Conservation (phyloP, 441 rosid genomes). For the Manihot esculenta region DNA sequence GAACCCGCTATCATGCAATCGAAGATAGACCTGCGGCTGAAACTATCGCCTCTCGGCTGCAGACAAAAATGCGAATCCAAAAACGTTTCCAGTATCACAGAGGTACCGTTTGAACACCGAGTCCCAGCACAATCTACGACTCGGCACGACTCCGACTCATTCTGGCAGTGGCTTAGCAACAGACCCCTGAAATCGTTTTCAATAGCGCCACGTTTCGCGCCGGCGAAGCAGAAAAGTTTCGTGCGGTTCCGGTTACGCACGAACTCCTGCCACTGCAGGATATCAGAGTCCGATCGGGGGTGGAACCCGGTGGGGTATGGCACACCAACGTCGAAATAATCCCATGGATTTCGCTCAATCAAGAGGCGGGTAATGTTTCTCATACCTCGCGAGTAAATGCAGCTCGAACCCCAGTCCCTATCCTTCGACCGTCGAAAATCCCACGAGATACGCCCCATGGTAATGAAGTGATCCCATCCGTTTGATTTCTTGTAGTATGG, state of each 20-base stretch:
- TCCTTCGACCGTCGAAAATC: slow-evolving; percentile 78
- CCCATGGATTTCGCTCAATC: slow-evolving; percentile 95
- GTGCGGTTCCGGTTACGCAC: slow-evolving; percentile 54
- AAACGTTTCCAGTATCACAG: slow-evolving; percentile 67
- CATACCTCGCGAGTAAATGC: slow-evolving; percentile 76
- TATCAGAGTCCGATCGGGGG: slow-evolving; percentile 71
- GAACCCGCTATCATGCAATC: slow-evolving; percentile 95
- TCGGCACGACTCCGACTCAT: slow-evolving; percentile 49
- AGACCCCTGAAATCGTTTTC: slow-evolving; percentile 72
- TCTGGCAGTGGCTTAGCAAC: slow-evolving; percentile 56
- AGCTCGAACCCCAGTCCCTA: slow-evolving; percentile 87
- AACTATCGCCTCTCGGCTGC: slow-evolving; percentile 93
- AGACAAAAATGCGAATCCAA: slow-evolving; percentile 75
- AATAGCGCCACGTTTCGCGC: slow-evolving; percentile 59
- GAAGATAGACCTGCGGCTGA: slow-evolving; percentile 82
- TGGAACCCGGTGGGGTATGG: slow-evolving; percentile 99
- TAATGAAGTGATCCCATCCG: slow-evolving; percentile 92
- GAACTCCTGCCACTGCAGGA: slow-evolving; percentile 68
- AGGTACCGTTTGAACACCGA: slow-evolving; percentile 72
- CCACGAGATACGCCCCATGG: slow-evolving; percentile 98
- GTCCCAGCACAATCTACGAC: slow-evolving; percentile 58
- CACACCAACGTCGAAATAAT: slow-evolving; percentile 85
- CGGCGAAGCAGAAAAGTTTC: slow-evolving; percentile 81
- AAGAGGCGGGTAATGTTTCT: slow-evolving; percentile 88
- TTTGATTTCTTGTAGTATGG: slow-evolving; percentile 54